Evolutionary conservation across 2,329 filamentous ascomycete genomes (phyloP).

Genomic region (Arachnomyces sp.): DNA sequence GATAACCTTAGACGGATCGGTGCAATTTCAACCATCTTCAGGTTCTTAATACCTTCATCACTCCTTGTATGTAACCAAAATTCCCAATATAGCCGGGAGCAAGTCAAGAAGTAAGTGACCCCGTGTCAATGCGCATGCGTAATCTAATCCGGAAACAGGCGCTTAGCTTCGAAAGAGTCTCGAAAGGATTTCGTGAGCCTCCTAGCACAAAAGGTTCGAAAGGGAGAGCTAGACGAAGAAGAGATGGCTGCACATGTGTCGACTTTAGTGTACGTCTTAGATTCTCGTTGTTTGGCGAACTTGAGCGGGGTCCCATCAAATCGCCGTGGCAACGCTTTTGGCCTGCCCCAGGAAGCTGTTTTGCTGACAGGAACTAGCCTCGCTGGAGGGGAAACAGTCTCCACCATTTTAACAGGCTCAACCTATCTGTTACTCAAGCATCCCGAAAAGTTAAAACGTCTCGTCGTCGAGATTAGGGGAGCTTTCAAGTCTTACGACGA

Average conservation of each 20-base stretch:
- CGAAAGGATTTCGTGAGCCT: not conserved
- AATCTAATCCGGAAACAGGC: too few relatives aligned
- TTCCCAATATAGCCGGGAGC: too few relatives aligned
- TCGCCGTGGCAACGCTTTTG: too few relatives aligned
- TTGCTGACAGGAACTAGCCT: constrained; percentile 15
- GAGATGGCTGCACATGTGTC: constrained; percentile 3
- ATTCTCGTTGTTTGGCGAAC: too few relatives aligned
- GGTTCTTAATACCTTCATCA: too few relatives aligned
- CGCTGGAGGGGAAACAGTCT: constrained; percentile 46
- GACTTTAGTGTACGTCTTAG: not conserved
- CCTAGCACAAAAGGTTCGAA: not conserved
- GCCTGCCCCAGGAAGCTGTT: not conserved
- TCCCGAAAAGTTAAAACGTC: constrained; percentile 26
- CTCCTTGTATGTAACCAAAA: too few relatives aligned
- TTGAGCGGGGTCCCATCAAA: too few relatives aligned
- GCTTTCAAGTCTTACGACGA: constrained; percentile 24
- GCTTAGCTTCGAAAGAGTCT: too few relatives aligned
- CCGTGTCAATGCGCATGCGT: too few relatives aligned
- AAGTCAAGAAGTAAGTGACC: too few relatives aligned
- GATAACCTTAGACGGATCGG: too few relatives aligned
- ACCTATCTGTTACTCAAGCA: constrained; percentile 36
- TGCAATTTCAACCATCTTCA: too few relatives aligned
- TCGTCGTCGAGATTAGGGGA: constrained; percentile 35
- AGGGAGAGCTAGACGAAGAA: not conserved
- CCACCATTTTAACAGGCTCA: constrained; percentile 36